A percentile compares a stretch with the other conserved stretches of the same genome.
Evolutionary conservation across 2,329 filamentous ascomycete species (phyloP).

Genomic region (Phyllosticta citribraziliensis): DNA sequence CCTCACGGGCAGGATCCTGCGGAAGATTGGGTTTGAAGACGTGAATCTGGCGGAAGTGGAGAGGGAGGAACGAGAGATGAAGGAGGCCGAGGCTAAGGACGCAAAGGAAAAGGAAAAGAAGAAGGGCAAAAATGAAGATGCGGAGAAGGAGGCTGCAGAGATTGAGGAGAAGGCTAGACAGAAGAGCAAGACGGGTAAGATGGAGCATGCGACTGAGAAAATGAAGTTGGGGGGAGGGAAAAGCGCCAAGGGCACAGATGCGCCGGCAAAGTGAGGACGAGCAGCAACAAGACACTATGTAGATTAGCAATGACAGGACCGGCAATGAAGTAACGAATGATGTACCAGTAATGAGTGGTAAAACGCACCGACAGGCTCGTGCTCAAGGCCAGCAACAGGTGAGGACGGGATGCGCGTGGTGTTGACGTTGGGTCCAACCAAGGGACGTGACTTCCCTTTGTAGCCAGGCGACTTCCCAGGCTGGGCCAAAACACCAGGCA

Average conservation of each 20-base stretch:
- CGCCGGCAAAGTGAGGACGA: neutral
- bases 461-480: too few relatives aligned
- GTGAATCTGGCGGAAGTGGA: constrained; percentile 39
- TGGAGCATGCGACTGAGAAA: constrained; percentile 8
- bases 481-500: too few relatives aligned
- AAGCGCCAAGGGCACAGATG: neutral
- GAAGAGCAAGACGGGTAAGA: constrained; percentile 1
- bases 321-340: too few relatives aligned
- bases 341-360: too few relatives aligned
- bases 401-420: too few relatives aligned
- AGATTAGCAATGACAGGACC: too few relatives aligned
- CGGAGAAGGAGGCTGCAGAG: constrained; percentile 4
- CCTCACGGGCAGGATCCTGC: constrained; percentile 40
- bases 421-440: too few relatives aligned
- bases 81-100: constrained; percentile 33
- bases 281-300: neutral
- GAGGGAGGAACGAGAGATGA: constrained; percentile 29
- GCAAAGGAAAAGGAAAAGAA: constrained; percentile 32
- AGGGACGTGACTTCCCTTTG: too few relatives aligned
- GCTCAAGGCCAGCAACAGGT: too few relatives aligned
- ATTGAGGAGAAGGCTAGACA: constrained; percentile 6
- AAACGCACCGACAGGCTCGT: too few relatives aligned
- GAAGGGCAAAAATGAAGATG: constrained; percentile 26
- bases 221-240: neutral
- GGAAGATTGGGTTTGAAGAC: constrained; percentile 45